These are phyloP conservation scores for Agastache rugosa DNA, from an alignment of 257 asterid genomes.

Conservation along the genomic window DNA sequence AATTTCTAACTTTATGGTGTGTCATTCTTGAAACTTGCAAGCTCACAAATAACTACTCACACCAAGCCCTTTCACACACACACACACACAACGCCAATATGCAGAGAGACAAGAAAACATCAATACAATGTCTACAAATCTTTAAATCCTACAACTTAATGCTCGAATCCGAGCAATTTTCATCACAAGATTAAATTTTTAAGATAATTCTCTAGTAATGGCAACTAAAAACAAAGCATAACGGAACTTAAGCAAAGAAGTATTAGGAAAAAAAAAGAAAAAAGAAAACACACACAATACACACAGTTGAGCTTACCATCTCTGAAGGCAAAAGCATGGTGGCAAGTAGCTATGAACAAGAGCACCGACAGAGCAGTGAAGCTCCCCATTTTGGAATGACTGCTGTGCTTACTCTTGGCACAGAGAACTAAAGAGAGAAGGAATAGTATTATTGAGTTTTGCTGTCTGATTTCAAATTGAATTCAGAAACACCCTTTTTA, in stretches of 20 bases:
- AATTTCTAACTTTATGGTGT: constrained; percentile 3
- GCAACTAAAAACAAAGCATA: neutral
- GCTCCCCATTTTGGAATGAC: constrained; percentile 46
- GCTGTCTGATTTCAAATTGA: constrained; percentile 38
- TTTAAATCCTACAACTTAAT: neutral
- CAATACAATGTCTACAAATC: constrained; percentile 13
- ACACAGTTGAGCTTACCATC: constrained; percentile 60
- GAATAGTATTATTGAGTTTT: constrained; percentile 17
- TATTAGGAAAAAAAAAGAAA: too few relatives aligned
- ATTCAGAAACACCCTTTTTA: constrained; percentile 50
- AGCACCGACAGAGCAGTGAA: constrained; percentile 51
- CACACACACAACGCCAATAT: neutral
- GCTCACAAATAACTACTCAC: neutral
- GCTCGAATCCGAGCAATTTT: constrained; percentile 15
- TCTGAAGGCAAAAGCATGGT: constrained; percentile 52
- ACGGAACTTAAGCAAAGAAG: neutral
- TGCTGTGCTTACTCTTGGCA: constrained; percentile 27
- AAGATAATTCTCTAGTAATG: neutral
- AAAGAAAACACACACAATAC: neutral
- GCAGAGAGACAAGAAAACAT: neutral
- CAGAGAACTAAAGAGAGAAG: neutral
- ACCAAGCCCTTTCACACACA: neutral
- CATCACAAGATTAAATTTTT: constrained; percentile 23
- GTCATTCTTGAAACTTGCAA: neutral
- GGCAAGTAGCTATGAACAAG: constrained; percentile 48